Percentiles rank a stretch among this genome's conserved stretches.
These are phyloP conservation scores for Salix caprea DNA, from an alignment of 345 rosid genomes.

Conservation along the genomic window DNA sequence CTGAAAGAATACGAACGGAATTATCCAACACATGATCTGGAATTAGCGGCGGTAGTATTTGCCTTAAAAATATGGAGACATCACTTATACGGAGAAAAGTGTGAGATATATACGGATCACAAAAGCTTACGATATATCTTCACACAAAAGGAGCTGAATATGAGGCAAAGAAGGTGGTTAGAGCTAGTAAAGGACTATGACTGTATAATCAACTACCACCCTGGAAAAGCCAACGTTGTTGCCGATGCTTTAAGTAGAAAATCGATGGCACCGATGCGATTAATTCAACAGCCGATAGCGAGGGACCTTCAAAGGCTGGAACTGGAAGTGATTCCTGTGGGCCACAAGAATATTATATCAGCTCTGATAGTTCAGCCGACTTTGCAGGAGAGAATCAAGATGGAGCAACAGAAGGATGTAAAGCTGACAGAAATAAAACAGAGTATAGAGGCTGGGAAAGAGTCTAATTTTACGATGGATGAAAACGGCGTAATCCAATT, in stretches of 20 bases:
- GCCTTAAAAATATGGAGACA: not conserved
- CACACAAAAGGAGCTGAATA: not conserved
- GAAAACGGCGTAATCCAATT: too few species aligned
- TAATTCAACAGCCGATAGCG: not conserved
- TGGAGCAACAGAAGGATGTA: not conserved
- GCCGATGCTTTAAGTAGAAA: conserved; percentile 4
- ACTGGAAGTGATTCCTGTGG: not conserved
- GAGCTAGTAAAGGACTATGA: too few species aligned
- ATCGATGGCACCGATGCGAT: not conserved
- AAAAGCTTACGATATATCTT: not conserved
- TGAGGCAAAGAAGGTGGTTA: not conserved
- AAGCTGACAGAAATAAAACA: not conserved
- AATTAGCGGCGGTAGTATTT: not conserved
- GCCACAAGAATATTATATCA: not conserved
- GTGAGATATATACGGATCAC: not conserved
- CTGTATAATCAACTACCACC: not conserved
- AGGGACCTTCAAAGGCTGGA: not conserved
- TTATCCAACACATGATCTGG: too few species aligned
- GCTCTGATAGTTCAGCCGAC: too few species aligned
- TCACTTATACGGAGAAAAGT: not conserved
- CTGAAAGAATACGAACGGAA: too few species aligned
- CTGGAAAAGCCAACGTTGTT: not conserved
- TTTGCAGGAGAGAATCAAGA: not conserved
- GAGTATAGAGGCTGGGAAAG: not conserved
- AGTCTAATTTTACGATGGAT: not conserved